phyloP scores from a whole-genome alignment of 371 early-diverging fungal species.

The Apophysomyces trapeziformis region DNA sequence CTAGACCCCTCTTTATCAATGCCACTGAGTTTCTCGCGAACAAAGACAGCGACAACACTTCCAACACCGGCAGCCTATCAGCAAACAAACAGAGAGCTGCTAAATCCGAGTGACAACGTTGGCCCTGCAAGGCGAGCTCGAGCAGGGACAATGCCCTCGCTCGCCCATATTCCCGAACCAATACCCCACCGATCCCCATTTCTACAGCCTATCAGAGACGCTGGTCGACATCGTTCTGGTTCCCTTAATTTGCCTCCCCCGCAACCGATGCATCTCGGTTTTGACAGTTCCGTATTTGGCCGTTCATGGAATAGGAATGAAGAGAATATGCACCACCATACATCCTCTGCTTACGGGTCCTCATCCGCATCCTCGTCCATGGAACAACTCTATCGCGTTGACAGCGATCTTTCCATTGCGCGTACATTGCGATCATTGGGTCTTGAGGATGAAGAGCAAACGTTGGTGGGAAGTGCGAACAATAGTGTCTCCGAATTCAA shows the following conservation, averaged over 20 bases:
- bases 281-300: slow-evolving; percentile 69
- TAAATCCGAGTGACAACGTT: slow-evolving; percentile 10
- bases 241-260: slow-evolving; percentile 62
- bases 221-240: slow-evolving; percentile 54
- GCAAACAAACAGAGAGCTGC: slow-evolving; percentile 14
- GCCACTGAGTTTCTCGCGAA: slow-evolving; percentile 36
- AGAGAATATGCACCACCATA: slow-evolving; percentile 23
- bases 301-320: slow-evolving; percentile 59
- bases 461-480: slow-evolving; percentile 8
- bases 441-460: slow-evolving; percentile 63
- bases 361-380: slow-evolving; percentile 63
- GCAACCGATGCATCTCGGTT: slow-evolving; percentile 58
- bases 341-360: slow-evolving; percentile 35
- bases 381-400: slow-evolving; percentile 60
- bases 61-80: slow-evolving; percentile 21
- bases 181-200: slow-evolving; percentile 35
- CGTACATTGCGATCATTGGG: slow-evolving; percentile 79
- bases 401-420: slow-evolving; percentile 67
- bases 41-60: slow-evolving; percentile 19
- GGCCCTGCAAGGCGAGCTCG: slow-evolving; percentile 60
- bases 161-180: slow-evolving; percentile 50
- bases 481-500: slow-evolving; percentile 32
- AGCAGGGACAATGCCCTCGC: slow-evolving; percentile 82
- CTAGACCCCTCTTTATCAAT: slow-evolving; percentile 28
- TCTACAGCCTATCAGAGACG: slow-evolving; percentile 17